Percentiles rank a stretch among this genome's conserved stretches.
These are phyloP conservation scores for Sisymbrium irio DNA, from an alignment of 345 rosid species.

Conservation along the genomic window DNA sequence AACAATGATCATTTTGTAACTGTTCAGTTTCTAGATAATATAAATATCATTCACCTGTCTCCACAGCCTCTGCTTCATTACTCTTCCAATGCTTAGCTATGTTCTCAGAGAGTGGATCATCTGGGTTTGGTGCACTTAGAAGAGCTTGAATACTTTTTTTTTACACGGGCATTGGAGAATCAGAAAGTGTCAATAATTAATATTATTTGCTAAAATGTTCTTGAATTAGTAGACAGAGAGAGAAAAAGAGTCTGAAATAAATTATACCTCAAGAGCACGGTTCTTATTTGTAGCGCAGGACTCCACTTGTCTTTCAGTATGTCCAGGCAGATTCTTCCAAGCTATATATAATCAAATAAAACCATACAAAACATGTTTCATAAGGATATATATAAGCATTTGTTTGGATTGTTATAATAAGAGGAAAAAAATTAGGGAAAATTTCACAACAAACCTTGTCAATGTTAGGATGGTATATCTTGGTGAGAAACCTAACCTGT, in stretches of 20 bases:
- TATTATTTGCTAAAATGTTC: neutral
- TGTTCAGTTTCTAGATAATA: neutral
- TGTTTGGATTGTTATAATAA: neutral
- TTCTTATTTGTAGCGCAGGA: slow-evolving; percentile 96
- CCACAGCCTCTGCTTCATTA: slow-evolving; percentile 54
- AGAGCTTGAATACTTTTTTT: slow-evolving; percentile 79
- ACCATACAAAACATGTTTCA: neutral
- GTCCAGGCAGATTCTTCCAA: slow-evolving; percentile 98
- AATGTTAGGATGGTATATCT: slow-evolving; percentile 96
- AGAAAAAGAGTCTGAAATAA: neutral
- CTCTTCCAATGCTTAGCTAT: slow-evolving; percentile 99
- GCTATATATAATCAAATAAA: slow-evolving; percentile 41
- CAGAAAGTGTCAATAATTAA: neutral
- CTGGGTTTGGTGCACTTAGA: slow-evolving; percentile 97
- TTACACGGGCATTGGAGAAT: neutral
- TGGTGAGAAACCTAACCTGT: slow-evolving; percentile 98
- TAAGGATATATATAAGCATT: neutral
- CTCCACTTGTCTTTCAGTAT: slow-evolving; percentile 99
- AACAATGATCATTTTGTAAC: neutral
- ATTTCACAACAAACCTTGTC: slow-evolving; percentile 66
- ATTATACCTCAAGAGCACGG: slow-evolving; percentile 86
- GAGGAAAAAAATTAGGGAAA: neutral
- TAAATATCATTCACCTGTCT: slow-evolving; percentile 27
- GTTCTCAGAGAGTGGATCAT: slow-evolving; percentile 97
- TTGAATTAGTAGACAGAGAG: neutral